phyloP scores from a whole-genome alignment of 441 rosid species.

The Eutrema salsugineum region DNA sequence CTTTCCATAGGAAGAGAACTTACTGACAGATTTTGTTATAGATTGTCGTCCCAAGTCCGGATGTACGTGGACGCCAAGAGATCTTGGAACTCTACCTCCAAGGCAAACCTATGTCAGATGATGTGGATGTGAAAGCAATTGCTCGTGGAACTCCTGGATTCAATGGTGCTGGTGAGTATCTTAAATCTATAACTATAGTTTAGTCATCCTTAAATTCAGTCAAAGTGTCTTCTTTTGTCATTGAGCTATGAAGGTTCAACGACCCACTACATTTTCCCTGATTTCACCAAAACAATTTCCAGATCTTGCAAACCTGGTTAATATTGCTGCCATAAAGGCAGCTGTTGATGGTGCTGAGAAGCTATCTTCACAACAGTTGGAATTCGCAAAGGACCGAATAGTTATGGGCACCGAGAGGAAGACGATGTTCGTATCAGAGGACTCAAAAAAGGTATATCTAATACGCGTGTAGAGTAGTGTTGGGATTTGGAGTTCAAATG shows the following conservation, averaged over 20 bases:
- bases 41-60: constrained; percentile 97
- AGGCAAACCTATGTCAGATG: constrained; percentile 88
- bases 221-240: neutral
- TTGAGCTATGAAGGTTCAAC: constrained; percentile 6
- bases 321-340: constrained; percentile 98
- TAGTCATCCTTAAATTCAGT: neutral
- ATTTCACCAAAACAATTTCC: constrained; percentile 11
- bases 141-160: constrained; percentile 99
- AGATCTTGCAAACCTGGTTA: constrained; percentile 98
- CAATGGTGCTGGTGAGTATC: constrained; percentile 85
- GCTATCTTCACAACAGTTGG: constrained; percentile 68
- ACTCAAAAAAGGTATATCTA: constrained; percentile 77
- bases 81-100: constrained; percentile 92
- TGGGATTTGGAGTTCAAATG: neutral
- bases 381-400: constrained; percentile 93
- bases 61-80: constrained; percentile 88
- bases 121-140: constrained; percentile 86
- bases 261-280: neutral
- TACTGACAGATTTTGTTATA: constrained; percentile 38
- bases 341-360: constrained; percentile 96
- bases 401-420: constrained; percentile 97
- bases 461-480: neutral
- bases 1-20: neutral
- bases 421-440: constrained; percentile 94
- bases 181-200: constrained; percentile 4